Percentiles rank a stretch among this genome's conserved stretches.
Evolutionary conservation across 2,329 filamentous ascomycete species (phyloP).

Genomic region (Hypoxylon sp.): DNA sequence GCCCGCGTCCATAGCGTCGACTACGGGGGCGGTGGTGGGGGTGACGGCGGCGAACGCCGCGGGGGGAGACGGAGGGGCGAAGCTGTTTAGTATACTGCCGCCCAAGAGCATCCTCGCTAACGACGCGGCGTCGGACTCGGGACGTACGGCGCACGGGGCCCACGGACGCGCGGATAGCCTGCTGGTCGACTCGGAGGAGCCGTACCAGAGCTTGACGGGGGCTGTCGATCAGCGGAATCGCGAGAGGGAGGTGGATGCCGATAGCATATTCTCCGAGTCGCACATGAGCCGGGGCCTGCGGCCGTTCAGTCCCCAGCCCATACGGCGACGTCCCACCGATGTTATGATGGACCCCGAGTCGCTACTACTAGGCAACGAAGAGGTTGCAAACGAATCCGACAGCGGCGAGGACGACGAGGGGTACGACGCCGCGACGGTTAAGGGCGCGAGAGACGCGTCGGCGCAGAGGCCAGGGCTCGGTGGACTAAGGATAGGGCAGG

Average conservation of each 20-base stretch:
- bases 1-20: slow-evolving; percentile 41
- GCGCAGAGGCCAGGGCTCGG: slow-evolving; percentile 9
- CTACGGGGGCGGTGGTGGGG: slow-evolving; percentile 48
- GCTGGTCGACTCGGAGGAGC: slow-evolving; percentile 58
- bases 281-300: slow-evolving; percentile 66
- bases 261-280: slow-evolving; percentile 68
- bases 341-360: slow-evolving; percentile 53
- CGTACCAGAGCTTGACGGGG: slow-evolving; percentile 69
- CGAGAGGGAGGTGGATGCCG: slow-evolving; percentile 55
- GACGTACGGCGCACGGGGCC: slow-evolving; percentile 43
- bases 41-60: slow-evolving; percentile 47
- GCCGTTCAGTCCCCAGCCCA: slow-evolving; percentile 71
- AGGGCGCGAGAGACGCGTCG: slow-evolving; percentile 22
- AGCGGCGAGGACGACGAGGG: slow-evolving; percentile 39
- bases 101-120: slow-evolving; percentile 71
- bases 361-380: slow-evolving; percentile 43
- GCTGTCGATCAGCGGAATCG: slow-evolving; percentile 56
- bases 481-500: slow-evolving; percentile 10
- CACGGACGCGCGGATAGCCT: slow-evolving; percentile 68
- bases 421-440: slow-evolving; percentile 37
- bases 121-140: slow-evolving; percentile 59
- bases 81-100: slow-evolving; percentile 74
- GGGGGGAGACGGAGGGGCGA: slow-evolving; percentile 55
- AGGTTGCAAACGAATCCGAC: slow-evolving; percentile 13
- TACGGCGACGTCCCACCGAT: slow-evolving; percentile 49